phyloP scores from a whole-genome alignment of 208 protist species.

The Acanthamoeba royreba region DNA sequence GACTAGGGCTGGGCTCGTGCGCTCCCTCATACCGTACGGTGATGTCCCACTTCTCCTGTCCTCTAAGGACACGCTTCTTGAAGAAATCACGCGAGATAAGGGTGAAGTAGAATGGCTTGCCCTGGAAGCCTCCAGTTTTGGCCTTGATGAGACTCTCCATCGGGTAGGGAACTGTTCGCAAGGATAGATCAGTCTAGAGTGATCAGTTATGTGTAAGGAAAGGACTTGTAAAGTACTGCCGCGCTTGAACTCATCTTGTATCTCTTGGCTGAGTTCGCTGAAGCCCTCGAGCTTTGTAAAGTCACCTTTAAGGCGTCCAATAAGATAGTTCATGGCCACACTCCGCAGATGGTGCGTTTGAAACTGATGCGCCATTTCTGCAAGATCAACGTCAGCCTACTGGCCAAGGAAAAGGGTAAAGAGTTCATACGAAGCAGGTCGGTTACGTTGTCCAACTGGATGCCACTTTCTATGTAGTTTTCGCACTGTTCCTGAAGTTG shows the following conservation, averaged over 20 bases:
- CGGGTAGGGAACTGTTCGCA: not conserved
- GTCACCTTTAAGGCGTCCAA: not conserved
- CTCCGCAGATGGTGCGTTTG: conserved; percentile 14
- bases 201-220: not conserved
- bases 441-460: conserved; percentile 24
- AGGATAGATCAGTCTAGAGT: not conserved
- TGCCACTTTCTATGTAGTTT: conserved; percentile 11
- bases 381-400: not conserved
- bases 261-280: not conserved
- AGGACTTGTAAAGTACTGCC: not conserved
- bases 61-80: not conserved
- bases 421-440: not conserved
- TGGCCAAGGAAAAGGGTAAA: not conserved
- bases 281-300: not conserved
- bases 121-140: not conserved
- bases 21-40: not conserved
- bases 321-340: conserved; percentile 2
- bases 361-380: conserved; percentile 39
- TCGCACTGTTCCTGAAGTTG: conserved; percentile 43
- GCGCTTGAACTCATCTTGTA: not conserved
- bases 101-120: not conserved
- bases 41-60: conserved; percentile 3
- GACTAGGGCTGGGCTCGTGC: not conserved
- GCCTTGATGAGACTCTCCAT: not conserved
- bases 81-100: conserved; percentile 12